phyloP scores from a whole-genome alignment of 1,284 basidiomycete genomes.

The Singerocomus inundabilis region DNA sequence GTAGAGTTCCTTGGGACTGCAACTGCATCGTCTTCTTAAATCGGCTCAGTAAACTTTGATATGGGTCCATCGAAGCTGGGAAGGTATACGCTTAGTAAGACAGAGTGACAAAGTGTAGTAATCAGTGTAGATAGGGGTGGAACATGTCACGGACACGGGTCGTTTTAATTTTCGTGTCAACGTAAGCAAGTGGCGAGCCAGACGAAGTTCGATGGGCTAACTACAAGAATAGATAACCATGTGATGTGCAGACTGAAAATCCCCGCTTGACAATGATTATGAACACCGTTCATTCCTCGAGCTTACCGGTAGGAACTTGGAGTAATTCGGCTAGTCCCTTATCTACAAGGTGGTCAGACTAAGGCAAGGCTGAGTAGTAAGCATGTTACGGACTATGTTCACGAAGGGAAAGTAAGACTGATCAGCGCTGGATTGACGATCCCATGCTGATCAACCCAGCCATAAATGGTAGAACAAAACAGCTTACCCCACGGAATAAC shows the following conservation, averaged over 20 bases:
- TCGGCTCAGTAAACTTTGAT: background rate
- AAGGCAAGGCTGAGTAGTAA: constrained; percentile 5
- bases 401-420: constrained; percentile 73
- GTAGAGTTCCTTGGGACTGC: background rate
- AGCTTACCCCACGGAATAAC: constrained; percentile 57
- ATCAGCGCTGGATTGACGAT: constrained; percentile 52
- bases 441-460: background rate
- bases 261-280: background rate
- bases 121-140: background rate
- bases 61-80: background rate
- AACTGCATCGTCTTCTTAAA: constrained; percentile 5
- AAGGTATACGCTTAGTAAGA: background rate
- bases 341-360: too few relatives aligned
- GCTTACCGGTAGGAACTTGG: too few relatives aligned
- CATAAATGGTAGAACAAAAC: background rate
- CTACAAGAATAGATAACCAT: background rate
- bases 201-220: background rate
- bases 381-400: constrained; percentile 20
- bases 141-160: too few relatives aligned
- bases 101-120: background rate
- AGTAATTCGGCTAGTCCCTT: too few relatives aligned
- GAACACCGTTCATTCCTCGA: background rate
- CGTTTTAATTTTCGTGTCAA: background rate
- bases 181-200: background rate
- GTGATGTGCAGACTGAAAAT: background rate